phyloP scores from a whole-genome alignment of 768 basidiomycete species.

The Mycena olivaceomarginata region DNA sequence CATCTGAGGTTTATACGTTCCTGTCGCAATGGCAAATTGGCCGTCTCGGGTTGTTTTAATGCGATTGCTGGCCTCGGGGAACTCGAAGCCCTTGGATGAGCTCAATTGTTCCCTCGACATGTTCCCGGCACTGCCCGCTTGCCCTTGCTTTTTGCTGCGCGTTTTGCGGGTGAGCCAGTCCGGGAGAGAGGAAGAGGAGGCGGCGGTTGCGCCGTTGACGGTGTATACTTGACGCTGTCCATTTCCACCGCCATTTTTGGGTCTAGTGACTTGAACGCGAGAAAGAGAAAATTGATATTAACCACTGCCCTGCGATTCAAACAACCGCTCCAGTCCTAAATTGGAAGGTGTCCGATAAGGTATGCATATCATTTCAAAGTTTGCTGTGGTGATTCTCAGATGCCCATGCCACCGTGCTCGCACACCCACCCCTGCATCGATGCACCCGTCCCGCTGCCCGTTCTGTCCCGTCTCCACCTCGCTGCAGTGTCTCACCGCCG shows the following conservation, averaged over 20 bases:
- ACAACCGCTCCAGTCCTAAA: too few relatives aligned
- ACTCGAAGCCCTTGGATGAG: conserved; percentile 98
- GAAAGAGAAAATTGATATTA: too few relatives aligned
- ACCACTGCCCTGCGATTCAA: too few relatives aligned
- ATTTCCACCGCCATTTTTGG: conserved; percentile 57
- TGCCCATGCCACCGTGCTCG: too few relatives aligned
- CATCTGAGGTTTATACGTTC: conserved; percentile 98
- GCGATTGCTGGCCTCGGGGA: conserved; percentile 96
- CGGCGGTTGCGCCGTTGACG: conserved; percentile 93
- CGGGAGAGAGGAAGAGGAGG: conserved; percentile 93
- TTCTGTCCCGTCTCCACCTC: too few relatives aligned
- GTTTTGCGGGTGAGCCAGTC: conserved; percentile 92
- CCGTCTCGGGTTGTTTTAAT: conserved; percentile 95
- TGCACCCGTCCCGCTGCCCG: too few relatives aligned
- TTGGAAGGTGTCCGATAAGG: too few relatives aligned
- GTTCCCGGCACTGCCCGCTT: conserved; percentile 82
- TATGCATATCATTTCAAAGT: too few relatives aligned
- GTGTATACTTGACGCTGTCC: conserved; percentile 89
- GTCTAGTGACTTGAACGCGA: conserved; percentile 19
- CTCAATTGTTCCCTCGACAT: conserved; percentile 90
- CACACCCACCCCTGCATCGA: too few relatives aligned
- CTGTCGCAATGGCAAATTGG: conserved; percentile 94
- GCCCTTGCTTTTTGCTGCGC: conserved; percentile 76
- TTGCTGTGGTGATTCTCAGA: too few relatives aligned
- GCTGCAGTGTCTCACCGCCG: too few relatives aligned